These are phyloP conservation scores for Talaromyces sp. DNA, from an alignment of 2,329 filamentous ascomycete species.

Conservation along the genomic window DNA sequence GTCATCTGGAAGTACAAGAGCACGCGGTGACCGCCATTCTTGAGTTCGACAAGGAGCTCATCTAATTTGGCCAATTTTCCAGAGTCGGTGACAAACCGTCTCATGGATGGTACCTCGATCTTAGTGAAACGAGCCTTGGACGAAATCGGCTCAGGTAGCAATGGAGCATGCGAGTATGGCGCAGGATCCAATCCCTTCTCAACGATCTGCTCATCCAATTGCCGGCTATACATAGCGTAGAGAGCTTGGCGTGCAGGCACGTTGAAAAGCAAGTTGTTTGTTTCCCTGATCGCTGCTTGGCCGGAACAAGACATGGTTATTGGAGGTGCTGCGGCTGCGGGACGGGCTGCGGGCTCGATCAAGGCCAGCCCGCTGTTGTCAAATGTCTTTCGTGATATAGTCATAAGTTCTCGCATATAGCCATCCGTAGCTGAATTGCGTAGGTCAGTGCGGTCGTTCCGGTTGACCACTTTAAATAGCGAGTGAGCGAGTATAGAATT, in stretches of 20 bases:
- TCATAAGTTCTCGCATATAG: slow-evolving; percentile 70
- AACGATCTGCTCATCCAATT: slow-evolving; percentile 71
- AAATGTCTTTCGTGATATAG: slow-evolving; percentile 66
- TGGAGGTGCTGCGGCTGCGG: slow-evolving; percentile 78
- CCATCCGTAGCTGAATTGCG: slow-evolving; percentile 69
- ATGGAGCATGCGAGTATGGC: slow-evolving; percentile 57
- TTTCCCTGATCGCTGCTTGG: slow-evolving; percentile 60
- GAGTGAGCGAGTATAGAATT: slow-evolving; percentile 69
- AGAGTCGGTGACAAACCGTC: slow-evolving; percentile 93
- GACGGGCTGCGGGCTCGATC: slow-evolving; percentile 76
- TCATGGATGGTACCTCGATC: slow-evolving; percentile 93
- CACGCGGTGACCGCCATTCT: slow-evolving; percentile 88
- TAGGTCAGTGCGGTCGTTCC: slow-evolving; percentile 63
- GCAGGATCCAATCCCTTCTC: slow-evolving; percentile 62
- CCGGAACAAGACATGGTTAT: slow-evolving; percentile 75
- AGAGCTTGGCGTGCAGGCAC: slow-evolving; percentile 67
- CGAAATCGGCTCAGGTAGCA: slow-evolving; percentile 75
- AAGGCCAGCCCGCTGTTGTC: slow-evolving; percentile 67
- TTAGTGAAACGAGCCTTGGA: slow-evolving; percentile 82
- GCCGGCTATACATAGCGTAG: slow-evolving; percentile 58
- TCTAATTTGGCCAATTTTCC: slow-evolving; percentile 93
- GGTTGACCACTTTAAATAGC: slow-evolving; percentile 74
- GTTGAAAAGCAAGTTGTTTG: slow-evolving; percentile 73
- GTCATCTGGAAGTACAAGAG: slow-evolving; percentile 99
- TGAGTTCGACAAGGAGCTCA: slow-evolving; percentile 79